Base-by-base conservation (phyloP, 148 eudicot species). In the Cornus suecica region DNA sequence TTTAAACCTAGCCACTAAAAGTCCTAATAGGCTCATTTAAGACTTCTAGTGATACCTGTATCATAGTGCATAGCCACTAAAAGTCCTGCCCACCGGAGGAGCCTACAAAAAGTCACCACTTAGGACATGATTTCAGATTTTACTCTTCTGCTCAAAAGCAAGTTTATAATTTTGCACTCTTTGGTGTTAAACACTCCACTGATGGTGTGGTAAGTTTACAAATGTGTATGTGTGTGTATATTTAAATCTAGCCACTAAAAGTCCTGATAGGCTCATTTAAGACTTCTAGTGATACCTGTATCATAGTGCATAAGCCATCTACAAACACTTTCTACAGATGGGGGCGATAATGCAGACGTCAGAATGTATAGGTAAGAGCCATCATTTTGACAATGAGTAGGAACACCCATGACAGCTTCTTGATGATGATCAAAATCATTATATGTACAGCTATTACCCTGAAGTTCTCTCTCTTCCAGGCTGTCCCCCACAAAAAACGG, bases 311-410 rank as follows among this genome's bases (percentile, higher is more conserved):
- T 85, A 69, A 91, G 85, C 94, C 97, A 93, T 78, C 80, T 81
- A 34, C 68, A 68, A 86, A 95, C 97, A 80, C 78, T 79, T 69
- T 91, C 83, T 22, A 56, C 75, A 60, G 89, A 84, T 34, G 98
- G 99, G 52, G 99, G 94, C 77, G 92, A 80, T 69, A 74, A 42
- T 76, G 86, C 87, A 72, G 93, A 94, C 13, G 97, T 93, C 88
- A 95, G 82, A 83, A 88, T 74, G 87, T 83, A 93, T 23, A 89
- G 69, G 81, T 63, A 83, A 70, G 97, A 83, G 27, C 90, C 94
- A 79, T 95, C 92, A 85, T 85, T 86, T 79, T 82, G 83, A 83
- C 77, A 82, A 66, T 87, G 87, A 69, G 82, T 80, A 54, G 93
- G 92, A 24, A 90, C 77, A 34, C 94, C 91, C 72, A 87, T 68